These are phyloP conservation scores for Penicillium brevicompactum DNA, from an alignment of 2,329 filamentous ascomycete species.

Conservation along the genomic window DNA sequence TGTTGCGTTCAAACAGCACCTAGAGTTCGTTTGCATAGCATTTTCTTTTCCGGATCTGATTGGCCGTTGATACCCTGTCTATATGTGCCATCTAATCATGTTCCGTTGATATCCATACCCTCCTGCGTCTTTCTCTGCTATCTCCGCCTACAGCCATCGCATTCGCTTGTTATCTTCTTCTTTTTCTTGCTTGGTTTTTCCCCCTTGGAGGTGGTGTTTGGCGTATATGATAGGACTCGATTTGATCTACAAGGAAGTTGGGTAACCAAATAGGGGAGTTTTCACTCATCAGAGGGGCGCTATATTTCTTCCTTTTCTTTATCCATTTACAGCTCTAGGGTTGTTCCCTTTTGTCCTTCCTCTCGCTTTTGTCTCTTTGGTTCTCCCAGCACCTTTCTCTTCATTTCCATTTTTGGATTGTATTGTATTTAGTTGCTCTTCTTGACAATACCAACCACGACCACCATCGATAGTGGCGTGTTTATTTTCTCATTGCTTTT, in stretches of 20 bases:
- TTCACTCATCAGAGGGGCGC: slow-evolving; percentile 19
- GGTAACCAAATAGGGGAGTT: slow-evolving; percentile 26
- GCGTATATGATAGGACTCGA: slow-evolving; percentile 22
- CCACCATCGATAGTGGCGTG: background rate
- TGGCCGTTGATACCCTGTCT: slow-evolving; percentile 28
- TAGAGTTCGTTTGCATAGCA: slow-evolving; percentile 35
- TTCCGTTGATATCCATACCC: slow-evolving; percentile 22
- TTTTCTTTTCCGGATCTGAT: slow-evolving; percentile 30
- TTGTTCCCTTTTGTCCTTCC: slow-evolving; percentile 19
- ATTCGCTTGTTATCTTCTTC: slow-evolving; percentile 20
- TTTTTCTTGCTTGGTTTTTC: slow-evolving; percentile 3
- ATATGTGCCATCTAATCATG: slow-evolving; percentile 23
- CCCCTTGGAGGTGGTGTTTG: slow-evolving; percentile 19
- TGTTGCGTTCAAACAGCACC: slow-evolving; percentile 54
- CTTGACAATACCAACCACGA: slow-evolving; percentile 10
- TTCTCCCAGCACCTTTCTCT: slow-evolving; percentile 7
- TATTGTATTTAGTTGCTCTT: slow-evolving; percentile 36
- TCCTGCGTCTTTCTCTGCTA: slow-evolving; percentile 11
- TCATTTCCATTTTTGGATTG: slow-evolving; percentile 27
- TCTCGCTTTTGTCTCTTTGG: slow-evolving; percentile 15
- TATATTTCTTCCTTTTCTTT: slow-evolving; percentile 15
- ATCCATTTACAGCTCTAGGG: slow-evolving; percentile 1
- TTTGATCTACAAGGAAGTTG: slow-evolving; percentile 21
- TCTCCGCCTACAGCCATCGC: slow-evolving; percentile 9
- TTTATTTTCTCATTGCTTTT: background rate